Conservation (phyloP, 768 basidiomycete species). For the Rhizopogon rudus region DNA sequence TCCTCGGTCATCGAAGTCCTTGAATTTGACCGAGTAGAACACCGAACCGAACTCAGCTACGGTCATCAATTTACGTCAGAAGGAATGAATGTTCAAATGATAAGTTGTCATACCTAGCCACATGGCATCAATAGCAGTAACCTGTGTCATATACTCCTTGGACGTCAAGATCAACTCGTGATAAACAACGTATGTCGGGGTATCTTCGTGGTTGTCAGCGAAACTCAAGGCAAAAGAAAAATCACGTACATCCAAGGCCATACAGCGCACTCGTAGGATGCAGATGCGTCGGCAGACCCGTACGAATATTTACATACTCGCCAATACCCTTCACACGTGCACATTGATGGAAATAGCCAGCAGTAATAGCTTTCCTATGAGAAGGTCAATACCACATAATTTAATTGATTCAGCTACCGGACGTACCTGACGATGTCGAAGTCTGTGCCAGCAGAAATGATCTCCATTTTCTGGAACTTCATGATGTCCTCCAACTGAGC, state of each 20-base stretch:
- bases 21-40: constrained; percentile 97
- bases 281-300: constrained; percentile 90
- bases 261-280: constrained; percentile 97
- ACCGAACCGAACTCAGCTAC: constrained; percentile 91
- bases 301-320: constrained; percentile 96
- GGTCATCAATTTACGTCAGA: constrained; percentile 8
- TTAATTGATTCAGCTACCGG: not conserved
- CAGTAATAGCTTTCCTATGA: constrained; percentile 88
- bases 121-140: constrained; percentile 96
- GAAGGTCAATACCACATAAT: not conserved
- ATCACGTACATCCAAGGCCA: constrained; percentile 82
- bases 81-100: not conserved
- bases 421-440: constrained; percentile 81
- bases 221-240: not conserved
- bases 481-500: constrained; percentile 97
- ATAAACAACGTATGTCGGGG: constrained; percentile 94
- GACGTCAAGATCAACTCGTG: constrained; percentile 95
- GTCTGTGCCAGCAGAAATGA: constrained; percentile 89
- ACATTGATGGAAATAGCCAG: constrained; percentile 99
- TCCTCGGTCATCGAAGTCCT: constrained; percentile 91
- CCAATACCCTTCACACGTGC: constrained; percentile 98
- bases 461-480: constrained; percentile 97
- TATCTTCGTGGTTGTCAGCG: constrained; percentile 47
- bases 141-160: constrained; percentile 98
- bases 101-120: constrained; percentile 73